Evolutionary conservation across 352 stramenopile genomes (phyloP), one percentile per base, ranked within the genome.

Genomic region (Phytophthora idaei): DNA sequence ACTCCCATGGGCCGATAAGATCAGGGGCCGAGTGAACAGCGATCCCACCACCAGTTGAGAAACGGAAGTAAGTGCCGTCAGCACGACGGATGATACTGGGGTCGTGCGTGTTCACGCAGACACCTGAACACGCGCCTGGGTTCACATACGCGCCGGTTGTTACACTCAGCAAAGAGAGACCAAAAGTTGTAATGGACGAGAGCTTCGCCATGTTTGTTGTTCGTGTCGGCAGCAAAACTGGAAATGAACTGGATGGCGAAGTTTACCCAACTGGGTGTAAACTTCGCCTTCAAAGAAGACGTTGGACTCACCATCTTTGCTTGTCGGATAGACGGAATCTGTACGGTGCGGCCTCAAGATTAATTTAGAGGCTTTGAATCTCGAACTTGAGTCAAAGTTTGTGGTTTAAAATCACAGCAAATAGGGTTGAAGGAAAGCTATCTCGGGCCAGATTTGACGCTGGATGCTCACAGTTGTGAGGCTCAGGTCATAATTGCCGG

Each of bases 1-100:
- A 71, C 49, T 55, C 52, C 67, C 67, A 74, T 27, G 67, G 67
- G 4, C 67, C 56, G 2, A 17, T 59, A 5, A 74, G 27, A 21
- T 64, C 31, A 1, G 55, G 55, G 7, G 67, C 67, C 9, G 61
- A 63, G 36, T 71, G 61, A 11, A 71, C 48, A 17, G 61, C 61
- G 14, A 74, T 63, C 4, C 54, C 61, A 29, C 61, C 55, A 0
- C 67, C 67, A 8, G 67, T 74, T 4, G 67, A 74, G 45, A 74
- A 74, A 3, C 61, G 67, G 53, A 74, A 74, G 67, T 74, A 74
- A 1, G 61, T 74, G 49, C 67, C 61, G 27, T 74, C 67, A 4
- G 41, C 49, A 21, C 61, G 55, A 53, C 67, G 67, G 36, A 71
- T 74, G 34, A 74, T 67, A 14, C 61, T 71, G 3, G 67, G 67